Conservation (phyloP, 257 asterid species). For the Plectranthus barbatus region DNA sequence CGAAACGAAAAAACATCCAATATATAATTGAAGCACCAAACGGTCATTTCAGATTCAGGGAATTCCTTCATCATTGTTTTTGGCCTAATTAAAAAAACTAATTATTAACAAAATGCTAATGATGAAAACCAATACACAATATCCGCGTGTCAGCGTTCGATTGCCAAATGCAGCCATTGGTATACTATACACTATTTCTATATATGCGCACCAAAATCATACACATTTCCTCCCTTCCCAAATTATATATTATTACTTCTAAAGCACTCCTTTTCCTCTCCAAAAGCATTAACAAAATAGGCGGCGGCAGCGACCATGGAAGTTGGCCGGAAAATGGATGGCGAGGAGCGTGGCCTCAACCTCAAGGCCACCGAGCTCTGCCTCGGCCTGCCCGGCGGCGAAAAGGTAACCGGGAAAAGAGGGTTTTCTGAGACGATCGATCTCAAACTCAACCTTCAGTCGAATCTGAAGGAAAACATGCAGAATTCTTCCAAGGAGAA, state of each 20-base stretch:
- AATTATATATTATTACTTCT: too few species aligned
- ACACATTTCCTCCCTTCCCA: too few species aligned
- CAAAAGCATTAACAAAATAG: too few species aligned
- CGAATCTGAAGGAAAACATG: constrained; percentile 30
- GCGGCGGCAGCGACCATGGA: background rate
- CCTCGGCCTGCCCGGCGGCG: constrained; percentile 22
- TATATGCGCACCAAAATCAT: too few species aligned
- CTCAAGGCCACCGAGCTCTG: constrained; percentile 31
- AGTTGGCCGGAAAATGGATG: background rate
- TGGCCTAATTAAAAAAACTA: background rate
- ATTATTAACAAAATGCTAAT: constrained; percentile 42
- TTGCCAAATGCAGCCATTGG: too few species aligned
- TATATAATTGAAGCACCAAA: too few species aligned
- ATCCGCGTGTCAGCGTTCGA: background rate
- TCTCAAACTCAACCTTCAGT: constrained; percentile 39
- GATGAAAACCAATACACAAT: constrained; percentile 27
- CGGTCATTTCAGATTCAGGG: background rate
- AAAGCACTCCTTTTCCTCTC: too few species aligned
- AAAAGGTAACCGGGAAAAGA: constrained; percentile 28
- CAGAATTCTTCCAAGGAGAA: constrained; percentile 23
- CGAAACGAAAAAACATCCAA: background rate
- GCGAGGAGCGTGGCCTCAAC: too few species aligned
- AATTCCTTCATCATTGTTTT: background rate
- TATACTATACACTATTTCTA: too few species aligned
- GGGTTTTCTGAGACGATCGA: constrained; percentile 43